A percentile compares a stretch with the other conserved stretches of the same genome.
Evolutionary conservation across 148 eudicot genomes (phyloP).

Genomic region (Chenopodium album): DNA sequence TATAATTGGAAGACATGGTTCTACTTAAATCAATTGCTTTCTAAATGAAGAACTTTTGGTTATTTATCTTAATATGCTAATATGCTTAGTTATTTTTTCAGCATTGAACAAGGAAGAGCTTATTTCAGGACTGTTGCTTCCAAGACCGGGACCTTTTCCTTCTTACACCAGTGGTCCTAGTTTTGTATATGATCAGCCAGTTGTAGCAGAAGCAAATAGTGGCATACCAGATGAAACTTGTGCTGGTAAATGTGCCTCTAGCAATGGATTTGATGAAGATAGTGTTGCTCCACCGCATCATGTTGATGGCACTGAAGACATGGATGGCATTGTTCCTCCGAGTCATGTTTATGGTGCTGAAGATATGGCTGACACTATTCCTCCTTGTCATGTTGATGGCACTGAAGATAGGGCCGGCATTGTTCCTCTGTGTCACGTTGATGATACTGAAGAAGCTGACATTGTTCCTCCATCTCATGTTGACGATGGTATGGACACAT

Average conservation of each 20-base stretch:
- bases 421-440: conserved; percentile 23
- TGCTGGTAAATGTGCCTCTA: conserved; percentile 35
- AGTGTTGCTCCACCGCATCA: conserved; percentile 20
- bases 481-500: conserved; percentile 23
- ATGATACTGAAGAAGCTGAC: conserved; percentile 26
- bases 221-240: conserved; percentile 30
- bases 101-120: conserved; percentile 73
- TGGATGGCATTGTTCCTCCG: conserved; percentile 24
- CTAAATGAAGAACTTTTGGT: background rate
- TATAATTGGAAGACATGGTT: background rate
- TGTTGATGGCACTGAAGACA: conserved; percentile 29
- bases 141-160: conserved; percentile 41
- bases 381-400: conserved; percentile 19
- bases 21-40: background rate
- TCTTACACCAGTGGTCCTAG: conserved; percentile 32
- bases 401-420: conserved; percentile 28
- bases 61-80: conserved; percentile 1
- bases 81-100: conserved; percentile 26
- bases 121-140: conserved; percentile 65
- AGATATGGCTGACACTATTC: conserved; percentile 10
- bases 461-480: conserved; percentile 23
- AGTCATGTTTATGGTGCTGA: conserved; percentile 25
- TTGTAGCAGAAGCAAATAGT: conserved; percentile 28
- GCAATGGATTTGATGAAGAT: conserved; percentile 37
- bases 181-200: conserved; percentile 35